A percentile compares a stretch with the other conserved stretches of the same genome.
Conservation (phyloP, 73 alveolate genomes). For the Symbiodinium pilosum region DNA sequence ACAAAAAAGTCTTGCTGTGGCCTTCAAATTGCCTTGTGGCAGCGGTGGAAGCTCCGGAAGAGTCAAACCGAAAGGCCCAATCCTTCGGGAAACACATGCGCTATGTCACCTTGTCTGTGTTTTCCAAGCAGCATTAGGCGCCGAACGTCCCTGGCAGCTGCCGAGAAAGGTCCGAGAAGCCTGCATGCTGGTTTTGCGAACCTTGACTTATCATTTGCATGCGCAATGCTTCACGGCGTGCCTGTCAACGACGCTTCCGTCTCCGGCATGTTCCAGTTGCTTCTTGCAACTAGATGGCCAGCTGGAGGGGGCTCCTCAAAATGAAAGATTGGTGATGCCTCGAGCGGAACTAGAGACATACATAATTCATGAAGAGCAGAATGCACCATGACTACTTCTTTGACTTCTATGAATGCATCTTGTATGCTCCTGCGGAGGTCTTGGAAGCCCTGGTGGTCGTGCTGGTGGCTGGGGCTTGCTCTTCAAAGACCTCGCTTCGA, state of each 20-base stretch:
- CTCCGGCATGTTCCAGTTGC: too few species aligned
- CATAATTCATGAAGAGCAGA: too few species aligned
- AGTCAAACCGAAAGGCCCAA: slow-evolving; percentile 76
- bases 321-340: too few species aligned
- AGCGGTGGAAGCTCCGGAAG: slow-evolving; percentile 91
- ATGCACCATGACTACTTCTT: neutral
- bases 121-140: neutral
- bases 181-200: too few species aligned
- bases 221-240: too few species aligned
- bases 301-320: slow-evolving; percentile 71
- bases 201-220: too few species aligned
- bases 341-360: neutral
- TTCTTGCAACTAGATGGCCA: slow-evolving; percentile 55
- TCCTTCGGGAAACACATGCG: neutral
- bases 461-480: slow-evolving; percentile 92
- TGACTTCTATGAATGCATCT: neutral
- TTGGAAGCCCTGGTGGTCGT: slow-evolving; percentile 72
- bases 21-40: slow-evolving; percentile 78
- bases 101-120: too few species aligned
- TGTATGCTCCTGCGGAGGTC: slow-evolving; percentile 59
- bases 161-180: slow-evolving; percentile 60
- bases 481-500: slow-evolving; percentile 29
- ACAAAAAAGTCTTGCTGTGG: too few species aligned
- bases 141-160: slow-evolving; percentile 47
- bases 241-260: too few species aligned